Evolutionary conservation across 257 asterid species (phyloP), one percentile per base, ranked within the genome.

Genomic region (Przewalskia tangutica): DNA sequence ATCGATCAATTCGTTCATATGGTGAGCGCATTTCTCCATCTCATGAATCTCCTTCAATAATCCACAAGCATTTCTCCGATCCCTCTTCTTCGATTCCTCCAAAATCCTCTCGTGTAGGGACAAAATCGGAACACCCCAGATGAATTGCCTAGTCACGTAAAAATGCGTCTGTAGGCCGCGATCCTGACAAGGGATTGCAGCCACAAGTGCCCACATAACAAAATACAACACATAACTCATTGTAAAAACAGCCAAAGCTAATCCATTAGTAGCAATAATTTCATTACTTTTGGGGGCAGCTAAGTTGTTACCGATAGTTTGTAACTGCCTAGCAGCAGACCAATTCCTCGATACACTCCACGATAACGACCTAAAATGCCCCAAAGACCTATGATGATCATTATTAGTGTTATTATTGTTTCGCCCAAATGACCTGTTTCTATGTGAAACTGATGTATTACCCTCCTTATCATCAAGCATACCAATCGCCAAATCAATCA

Each of bases 161-260:
- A 96, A 91, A 86, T 94, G 95, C 0, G 92, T 84, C 46, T 93
- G 97, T 1, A 96, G 94, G 51, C 99, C 98, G 0, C 99, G 95
- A 60, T 96, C 99, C 73, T 96, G 99, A 75, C 99, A 96, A 0
- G 99, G 99, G 54, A 96, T 94, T 1, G 98, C 98, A 1, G 99
- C 99, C 40, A 96, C 99, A 3, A 96, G 93, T 14, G 94, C 92
- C 98, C 98, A 96, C 97, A 90, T 93, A 23, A 91, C 93, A 38
- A 96, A 92, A 11, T 94, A 68, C 18, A 94, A 86, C 82, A 93
- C 97, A 64, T 92, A 89, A 83, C 87, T 96, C 99, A 96, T 96
- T 0, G 98, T 90, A 84, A 84, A 96, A 83, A 93, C 92, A 50
- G 92, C 95, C 16, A 90, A 86, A 1, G 81, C 91, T 14, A 96